phyloP scores from a whole-genome alignment of 176 grass and related monocot genomes.

The Bothriochloa decipiens region DNA sequence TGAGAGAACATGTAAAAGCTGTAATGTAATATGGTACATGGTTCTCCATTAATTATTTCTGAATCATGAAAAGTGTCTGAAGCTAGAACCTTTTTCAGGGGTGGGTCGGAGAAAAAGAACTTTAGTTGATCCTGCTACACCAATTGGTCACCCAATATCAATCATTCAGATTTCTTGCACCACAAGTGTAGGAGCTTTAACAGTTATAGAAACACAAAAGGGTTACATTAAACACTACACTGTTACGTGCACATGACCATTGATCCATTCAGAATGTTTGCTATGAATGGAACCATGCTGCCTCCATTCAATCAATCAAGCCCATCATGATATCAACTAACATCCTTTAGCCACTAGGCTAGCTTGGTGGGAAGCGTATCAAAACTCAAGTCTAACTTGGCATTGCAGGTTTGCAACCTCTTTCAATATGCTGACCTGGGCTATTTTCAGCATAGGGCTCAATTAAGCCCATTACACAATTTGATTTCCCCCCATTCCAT shows the following conservation, averaged over 20 bases:
- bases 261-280: not conserved
- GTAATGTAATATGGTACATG: not conserved
- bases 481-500: not conserved
- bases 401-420: not conserved
- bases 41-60: conserved; percentile 2
- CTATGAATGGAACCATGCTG: conserved; percentile 10
- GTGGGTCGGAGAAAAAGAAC: not conserved
- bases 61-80: not conserved
- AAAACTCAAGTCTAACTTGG: not conserved
- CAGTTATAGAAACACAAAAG: not conserved
- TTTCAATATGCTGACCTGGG: not conserved
- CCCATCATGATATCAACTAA: not conserved
- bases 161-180: not conserved
- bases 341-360: not conserved
- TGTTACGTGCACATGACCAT: conserved; percentile 4
- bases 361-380: not conserved
- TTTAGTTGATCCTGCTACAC: conserved; percentile 8
- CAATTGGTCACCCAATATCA: not conserved
- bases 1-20: not conserved
- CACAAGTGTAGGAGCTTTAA: not conserved
- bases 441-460: conserved; percentile 10
- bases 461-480: conserved; percentile 21
- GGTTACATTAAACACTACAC: not conserved
- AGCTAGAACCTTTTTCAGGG: conserved; percentile 2
- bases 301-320: not conserved